A percentile compares a stretch with the other conserved stretches of the same genome.
phyloP scores from a whole-genome alignment of 2,329 filamentous ascomycete genomes.

The Penicillium sp. region DNA sequence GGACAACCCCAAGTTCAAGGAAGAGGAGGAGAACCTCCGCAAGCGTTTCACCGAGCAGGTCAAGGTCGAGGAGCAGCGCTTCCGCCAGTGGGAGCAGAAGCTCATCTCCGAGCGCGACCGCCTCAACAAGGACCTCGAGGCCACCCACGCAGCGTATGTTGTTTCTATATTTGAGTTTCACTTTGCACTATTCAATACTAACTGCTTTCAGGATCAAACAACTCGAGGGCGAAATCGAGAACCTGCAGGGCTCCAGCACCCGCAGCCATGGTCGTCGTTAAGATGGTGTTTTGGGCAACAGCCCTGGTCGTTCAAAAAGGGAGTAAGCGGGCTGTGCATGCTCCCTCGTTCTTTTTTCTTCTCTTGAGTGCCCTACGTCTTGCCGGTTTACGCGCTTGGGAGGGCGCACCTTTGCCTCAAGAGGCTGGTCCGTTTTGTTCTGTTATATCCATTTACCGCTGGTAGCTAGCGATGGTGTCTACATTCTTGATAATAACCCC shows the following conservation, averaged over 20 bases:
- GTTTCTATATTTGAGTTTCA: neutral
- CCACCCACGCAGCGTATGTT: constrained; percentile 77
- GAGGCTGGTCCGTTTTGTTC: constrained; percentile 32
- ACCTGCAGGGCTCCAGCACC: constrained; percentile 85
- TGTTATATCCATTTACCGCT: constrained; percentile 39
- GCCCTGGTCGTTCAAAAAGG: constrained; percentile 28
- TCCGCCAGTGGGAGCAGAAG: constrained; percentile 99
- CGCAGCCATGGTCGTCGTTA: constrained; percentile 93
- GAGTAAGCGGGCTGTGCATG: constrained; percentile 28
- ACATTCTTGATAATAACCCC: constrained; percentile 45
- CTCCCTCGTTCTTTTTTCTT: constrained; percentile 34
- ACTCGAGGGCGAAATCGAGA: constrained; percentile 83
- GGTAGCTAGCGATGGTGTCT: constrained; percentile 45
- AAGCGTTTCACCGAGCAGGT: constrained; percentile 99
- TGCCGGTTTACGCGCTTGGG: constrained; percentile 30
- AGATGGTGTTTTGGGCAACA: constrained; percentile 23
- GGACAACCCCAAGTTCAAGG: constrained; percentile 99
- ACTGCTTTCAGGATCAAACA: constrained; percentile 48
- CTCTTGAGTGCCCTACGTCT: constrained; percentile 39
- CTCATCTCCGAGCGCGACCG: constrained; percentile 97
- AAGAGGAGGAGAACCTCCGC: constrained; percentile 96
- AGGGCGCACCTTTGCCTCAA: constrained; percentile 31
- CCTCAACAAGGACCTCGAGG: constrained; percentile 99
- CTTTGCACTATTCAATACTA: constrained; percentile 20
- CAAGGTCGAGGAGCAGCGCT: constrained; percentile 99